phyloP scores from a whole-genome alignment of 73 alveolate species.

The Paramecium tetraurelia region DNA sequence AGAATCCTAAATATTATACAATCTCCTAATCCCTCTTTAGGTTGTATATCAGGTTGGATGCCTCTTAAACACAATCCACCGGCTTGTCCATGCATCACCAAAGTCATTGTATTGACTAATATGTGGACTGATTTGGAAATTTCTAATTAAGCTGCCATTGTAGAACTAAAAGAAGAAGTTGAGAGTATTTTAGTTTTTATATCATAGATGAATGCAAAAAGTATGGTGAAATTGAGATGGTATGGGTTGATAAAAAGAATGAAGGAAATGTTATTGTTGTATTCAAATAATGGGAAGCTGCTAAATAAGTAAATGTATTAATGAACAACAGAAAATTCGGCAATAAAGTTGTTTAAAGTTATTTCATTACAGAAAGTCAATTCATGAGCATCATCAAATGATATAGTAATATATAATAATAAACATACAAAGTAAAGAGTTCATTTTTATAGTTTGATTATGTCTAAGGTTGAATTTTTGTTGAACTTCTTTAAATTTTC shows the following conservation, averaged over 20 bases:
- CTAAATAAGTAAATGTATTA: conserved; percentile 17
- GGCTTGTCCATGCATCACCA: conserved; percentile 13
- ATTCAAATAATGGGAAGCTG: conserved; percentile 49
- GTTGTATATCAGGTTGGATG: conserved; percentile 42
- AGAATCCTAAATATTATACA: conserved; percentile 11
- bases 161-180: conserved; percentile 40
- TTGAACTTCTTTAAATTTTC: conserved; percentile 60
- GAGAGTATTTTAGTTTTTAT: background rate
- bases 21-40: conserved; percentile 47
- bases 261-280: conserved; percentile 25
- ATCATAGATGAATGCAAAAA: conserved; percentile 17
- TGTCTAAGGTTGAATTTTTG: background rate
- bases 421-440: background rate
- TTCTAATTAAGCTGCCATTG: conserved; percentile 25
- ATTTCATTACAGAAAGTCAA: conserved; percentile 50
- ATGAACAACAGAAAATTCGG: conserved; percentile 41
- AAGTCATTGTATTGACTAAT: background rate
- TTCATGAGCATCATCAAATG: conserved; percentile 44
- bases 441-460: background rate
- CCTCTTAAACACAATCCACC: conserved; percentile 36
- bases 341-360: conserved; percentile 18
- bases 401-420: conserved; percentile 7
- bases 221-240: conserved; percentile 38
- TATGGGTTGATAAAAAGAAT: conserved; percentile 36
- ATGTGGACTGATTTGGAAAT: conserved; percentile 43